A percentile compares a stretch with the other conserved stretches of the same genome.
These are phyloP conservation scores for Chlamydomonas reinhardtii DNA, from an alignment of 163 green algal genomes.

Conservation along the genomic window DNA sequence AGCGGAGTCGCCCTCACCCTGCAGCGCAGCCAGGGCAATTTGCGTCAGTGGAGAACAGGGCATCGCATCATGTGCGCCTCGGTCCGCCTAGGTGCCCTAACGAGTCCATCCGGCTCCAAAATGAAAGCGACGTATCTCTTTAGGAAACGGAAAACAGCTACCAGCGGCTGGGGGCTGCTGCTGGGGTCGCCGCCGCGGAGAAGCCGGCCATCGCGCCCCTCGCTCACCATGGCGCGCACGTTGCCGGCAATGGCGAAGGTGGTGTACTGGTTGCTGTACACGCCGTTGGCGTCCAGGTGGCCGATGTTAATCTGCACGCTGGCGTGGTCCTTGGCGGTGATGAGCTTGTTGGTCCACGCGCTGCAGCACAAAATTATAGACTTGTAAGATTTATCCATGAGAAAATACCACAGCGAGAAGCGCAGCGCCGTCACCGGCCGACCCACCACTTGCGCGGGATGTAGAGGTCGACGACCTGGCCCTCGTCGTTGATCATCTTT, in stretches of 20 bases:
- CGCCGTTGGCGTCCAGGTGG: slow-evolving; percentile 96
- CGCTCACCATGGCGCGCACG: slow-evolving; percentile 84
- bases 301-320: slow-evolving; percentile 99
- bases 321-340: slow-evolving; percentile 98
- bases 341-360: slow-evolving; percentile 99
- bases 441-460: slow-evolving; percentile 98
- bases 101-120: too few relatives aligned
- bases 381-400: not conserved
- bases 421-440: slow-evolving; percentile 9
- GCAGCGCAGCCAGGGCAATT: not conserved
- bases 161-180: not conserved
- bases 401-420: not conserved
- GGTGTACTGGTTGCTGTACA: slow-evolving; percentile 95
- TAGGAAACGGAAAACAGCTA: too few relatives aligned
- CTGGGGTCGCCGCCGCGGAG: not conserved
- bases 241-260: slow-evolving; percentile 96
- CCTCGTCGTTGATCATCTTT: slow-evolving; percentile 97
- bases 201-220: not conserved
- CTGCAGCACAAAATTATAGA: slow-evolving; percentile 69
- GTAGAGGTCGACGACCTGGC: slow-evolving; percentile 98
- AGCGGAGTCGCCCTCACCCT: slow-evolving; percentile 91
- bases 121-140: too few relatives aligned
- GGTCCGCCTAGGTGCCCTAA: too few relatives aligned
- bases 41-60: not conserved
- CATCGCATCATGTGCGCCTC: too few relatives aligned